A percentile compares a stretch with the other conserved stretches of the same genome.
phyloP scores from a whole-genome alignment of 805 yeast genomes.

The Ogataea sp. region DNA sequence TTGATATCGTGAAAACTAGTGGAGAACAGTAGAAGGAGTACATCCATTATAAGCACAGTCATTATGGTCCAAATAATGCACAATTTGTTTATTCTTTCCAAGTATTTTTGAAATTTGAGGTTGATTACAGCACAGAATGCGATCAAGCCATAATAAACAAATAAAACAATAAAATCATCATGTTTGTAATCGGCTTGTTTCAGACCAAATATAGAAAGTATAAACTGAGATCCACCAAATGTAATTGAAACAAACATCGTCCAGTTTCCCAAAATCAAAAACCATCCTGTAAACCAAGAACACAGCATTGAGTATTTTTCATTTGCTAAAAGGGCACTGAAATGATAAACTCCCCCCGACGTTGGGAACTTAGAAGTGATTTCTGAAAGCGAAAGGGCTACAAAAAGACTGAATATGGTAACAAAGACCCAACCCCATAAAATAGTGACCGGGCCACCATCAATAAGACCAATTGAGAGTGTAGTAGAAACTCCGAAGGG shows the following conservation, averaged over 20 bases:
- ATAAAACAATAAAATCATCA: conserved; percentile 46
- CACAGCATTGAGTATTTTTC: conserved; percentile 46
- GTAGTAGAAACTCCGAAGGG: conserved; percentile 74
- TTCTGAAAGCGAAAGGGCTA: conserved; percentile 69
- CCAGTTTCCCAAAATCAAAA: conserved; percentile 67
- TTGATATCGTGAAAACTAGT: conserved; percentile 50
- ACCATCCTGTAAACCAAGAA: conserved; percentile 79
- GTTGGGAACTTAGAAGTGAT: conserved; percentile 71
- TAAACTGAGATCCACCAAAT: conserved; percentile 70
- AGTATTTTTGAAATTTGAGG: conserved; percentile 46
- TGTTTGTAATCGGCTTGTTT: conserved; percentile 50
- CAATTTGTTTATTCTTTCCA: conserved; percentile 56
- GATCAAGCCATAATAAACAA: conserved; percentile 49
- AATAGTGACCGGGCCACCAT: conserved; percentile 73
- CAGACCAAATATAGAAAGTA: conserved; percentile 58
- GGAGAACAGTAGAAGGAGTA: conserved; percentile 51
- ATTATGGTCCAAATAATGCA: conserved; percentile 73
- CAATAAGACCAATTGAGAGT: conserved; percentile 58
- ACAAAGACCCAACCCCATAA: conserved; percentile 69
- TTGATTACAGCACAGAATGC: conserved; percentile 56
- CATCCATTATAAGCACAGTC: conserved; percentile 61
- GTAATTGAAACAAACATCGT: conserved; percentile 66
- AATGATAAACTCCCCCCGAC: conserved; percentile 70
- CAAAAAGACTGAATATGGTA: conserved; percentile 52
- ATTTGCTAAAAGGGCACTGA: conserved; percentile 62